phyloP scores from a whole-genome alignment of 2,329 filamentous ascomycete species.

The Podosphaera xanthii region DNA sequence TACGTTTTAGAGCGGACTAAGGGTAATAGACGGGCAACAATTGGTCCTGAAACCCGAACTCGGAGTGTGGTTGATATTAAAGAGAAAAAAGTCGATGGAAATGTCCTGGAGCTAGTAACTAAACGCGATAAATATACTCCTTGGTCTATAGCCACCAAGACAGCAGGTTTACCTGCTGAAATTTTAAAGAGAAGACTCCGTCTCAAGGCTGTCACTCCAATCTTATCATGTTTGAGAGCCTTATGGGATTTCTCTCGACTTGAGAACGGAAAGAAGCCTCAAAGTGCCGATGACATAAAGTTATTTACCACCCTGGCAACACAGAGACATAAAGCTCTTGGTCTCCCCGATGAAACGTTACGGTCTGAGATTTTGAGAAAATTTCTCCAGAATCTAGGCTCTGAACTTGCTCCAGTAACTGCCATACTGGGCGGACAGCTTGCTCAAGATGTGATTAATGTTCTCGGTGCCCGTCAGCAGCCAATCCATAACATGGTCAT shows the following conservation, averaged over 20 bases:
- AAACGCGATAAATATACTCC: conserved; percentile 84
- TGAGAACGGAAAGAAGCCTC: conserved; percentile 27
- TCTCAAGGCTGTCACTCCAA: conserved; percentile 53
- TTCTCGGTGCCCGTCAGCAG: conserved; percentile 73
- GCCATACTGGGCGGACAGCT: conserved; percentile 78
- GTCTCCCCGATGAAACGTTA: conserved; percentile 43
- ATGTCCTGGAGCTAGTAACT: conserved; percentile 63
- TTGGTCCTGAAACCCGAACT: conserved; percentile 50
- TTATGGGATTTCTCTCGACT: conserved; percentile 66
- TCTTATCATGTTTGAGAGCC: conserved; percentile 68
- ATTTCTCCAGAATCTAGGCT: conserved; percentile 70
- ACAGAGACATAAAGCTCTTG: conserved; percentile 53
- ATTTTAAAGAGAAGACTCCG: conserved; percentile 46
- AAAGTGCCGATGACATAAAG: conserved; percentile 40
- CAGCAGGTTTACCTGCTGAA: conserved; percentile 46
- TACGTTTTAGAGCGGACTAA: conserved; percentile 72
- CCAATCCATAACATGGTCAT: conserved; percentile 88
- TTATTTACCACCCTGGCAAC: conserved; percentile 58
- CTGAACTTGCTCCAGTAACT: conserved; percentile 66
- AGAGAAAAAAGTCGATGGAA: conserved; percentile 45
- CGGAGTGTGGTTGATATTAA: conserved; percentile 50
- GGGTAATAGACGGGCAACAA: conserved; percentile 43
- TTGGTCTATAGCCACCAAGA: conserved; percentile 59
- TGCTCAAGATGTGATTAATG: conserved; percentile 93
- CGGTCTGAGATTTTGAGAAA: conserved; percentile 50